Base-by-base conservation (phyloP, 306 rosid species). In the Castanea mollissima region DNA sequence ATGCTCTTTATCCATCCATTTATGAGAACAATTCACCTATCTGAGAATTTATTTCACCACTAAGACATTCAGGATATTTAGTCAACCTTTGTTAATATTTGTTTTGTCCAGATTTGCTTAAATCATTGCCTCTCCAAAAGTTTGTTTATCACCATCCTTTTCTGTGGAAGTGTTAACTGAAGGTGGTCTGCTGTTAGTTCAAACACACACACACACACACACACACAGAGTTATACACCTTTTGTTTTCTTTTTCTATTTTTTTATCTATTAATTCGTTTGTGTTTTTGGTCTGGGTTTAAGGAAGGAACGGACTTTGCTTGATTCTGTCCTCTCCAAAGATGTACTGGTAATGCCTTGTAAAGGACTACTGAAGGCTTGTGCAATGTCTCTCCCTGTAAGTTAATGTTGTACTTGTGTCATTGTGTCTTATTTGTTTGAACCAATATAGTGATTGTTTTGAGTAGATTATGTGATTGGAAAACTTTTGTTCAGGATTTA, bases 331-430 rank as follows among this genome's bases (percentile, higher is more conserved):
- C 93, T 92, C 71, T 84, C 97, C 11, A 85, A 90, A 80, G 91
- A 92, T 81, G 99, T 88, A 77, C 27, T 87, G 57, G 75, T 90
- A 79, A 76, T 92, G 77, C 99, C 99, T 21, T 56, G 87, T 76
- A 92, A 89, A 86, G 99, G 92, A 78, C 80, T 91, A 73, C 78
- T 95, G 81, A 88, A 85, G 82, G 91, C 92, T 56, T 91, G 99
- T 87, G 91, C 97, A 51, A 44, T 92, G 86, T 90, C 94, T 77
- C 87, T 91, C 75, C 99, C 97, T 56, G 97, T 94, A 85, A 86
- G 93, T 85, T 81, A 54, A 77, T 46, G 14, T 29, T 54, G 56
- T 58, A 74, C 18, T 65, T 25, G 27, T 63, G 18, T 52, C 74
- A 9, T 58, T 21, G n/a, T 64, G 55, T 35, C 71, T 23, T 71